A percentile compares a stretch with the other conserved stretches of the same genome.
Evolutionary conservation across 495 filamentous ascomycete genomes (phyloP).

Genomic region (Bacidia gigantensis): DNA sequence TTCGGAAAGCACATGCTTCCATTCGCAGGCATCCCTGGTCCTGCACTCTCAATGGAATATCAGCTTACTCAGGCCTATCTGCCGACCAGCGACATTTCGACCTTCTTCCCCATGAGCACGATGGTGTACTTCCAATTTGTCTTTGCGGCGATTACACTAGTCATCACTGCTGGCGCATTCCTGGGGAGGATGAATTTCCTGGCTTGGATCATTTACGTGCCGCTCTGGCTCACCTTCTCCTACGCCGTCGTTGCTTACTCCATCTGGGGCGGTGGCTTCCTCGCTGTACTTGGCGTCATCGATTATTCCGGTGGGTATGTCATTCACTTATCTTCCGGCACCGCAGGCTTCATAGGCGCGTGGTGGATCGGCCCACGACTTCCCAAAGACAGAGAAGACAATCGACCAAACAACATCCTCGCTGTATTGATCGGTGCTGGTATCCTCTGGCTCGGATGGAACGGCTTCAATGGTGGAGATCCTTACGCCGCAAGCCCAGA

Average conservation of each 20-base stretch:
- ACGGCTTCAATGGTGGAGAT: slow-evolving; percentile 46
- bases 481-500: slow-evolving; percentile 40
- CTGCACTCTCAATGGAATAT: slow-evolving; percentile 33
- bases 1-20: slow-evolving; percentile 40
- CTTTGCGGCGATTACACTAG: slow-evolving; percentile 43
- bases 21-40: slow-evolving; percentile 37
- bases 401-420: slow-evolving; percentile 38
- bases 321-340: slow-evolving; percentile 43
- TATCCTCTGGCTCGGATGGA: slow-evolving; percentile 47
- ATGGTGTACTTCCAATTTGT: slow-evolving; percentile 51
- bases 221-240: slow-evolving; percentile 35
- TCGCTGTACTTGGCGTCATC: slow-evolving; percentile 36
- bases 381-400: slow-evolving; percentile 34
- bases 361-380: slow-evolving; percentile 42
- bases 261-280: slow-evolving; percentile 44
- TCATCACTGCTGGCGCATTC: slow-evolving; percentile 38
- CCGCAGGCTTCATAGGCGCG: slow-evolving; percentile 39
- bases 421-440: slow-evolving; percentile 38
- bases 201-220: slow-evolving; percentile 45
- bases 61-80: slow-evolving; percentile 32
- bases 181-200: slow-evolving; percentile 40
- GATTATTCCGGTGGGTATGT: slow-evolving; percentile 49
- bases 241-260: slow-evolving; percentile 34
- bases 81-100: slow-evolving; percentile 28
- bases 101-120: slow-evolving; percentile 35